Evolutionary conservation across 768 basidiomycete species (phyloP), one percentile per base, ranked within the genome.

Genomic region (Pleurotus citrinopileatus): DNA sequence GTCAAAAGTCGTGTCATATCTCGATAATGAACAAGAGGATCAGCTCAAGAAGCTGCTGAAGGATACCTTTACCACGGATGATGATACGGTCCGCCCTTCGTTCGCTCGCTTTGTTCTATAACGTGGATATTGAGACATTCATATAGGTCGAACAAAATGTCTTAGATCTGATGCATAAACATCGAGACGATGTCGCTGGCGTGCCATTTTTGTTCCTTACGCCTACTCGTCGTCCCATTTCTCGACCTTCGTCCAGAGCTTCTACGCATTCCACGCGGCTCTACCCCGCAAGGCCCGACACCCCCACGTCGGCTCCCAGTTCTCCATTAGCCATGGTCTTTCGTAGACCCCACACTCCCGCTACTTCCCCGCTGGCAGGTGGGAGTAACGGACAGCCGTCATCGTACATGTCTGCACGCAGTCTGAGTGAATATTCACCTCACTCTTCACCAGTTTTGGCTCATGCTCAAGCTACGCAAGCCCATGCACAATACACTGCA

Each of bases 121-220:
- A 60, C 56, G 32, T 19, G 37, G 43, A n/a, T 57, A 50, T 53
- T 62, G 40, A 60, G 60, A 53, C 10, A 25, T 56, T 56, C 36
- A 42, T 47, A 4, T 61, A 91, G 88, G 74, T 93, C 57, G 94
- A 97, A 65, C 89, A 94, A 61, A 83, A 86, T 65, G 91, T 94
- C 55, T 76, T 98, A 17, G 93, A 96, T 65, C 80, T 97, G 57
- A 97, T 98, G 95, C 95, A 98, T 72, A 89, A 90, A 70, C 91
- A 94, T 68, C 79, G 84, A 57, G 94, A 96, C 78, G 87, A 91
- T 73, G 73, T 87, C 36, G 83, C 86, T 10, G 87, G 88, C 17
- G 86, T 91, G 4, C 89, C 90, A 0, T 93, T 93, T 65, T 73
- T 91, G 53, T 90, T 87, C 70, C 74, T 93, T 45, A 92, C 89